Base-by-base conservation (phyloP, 129 eudicot genomes). In the Flaveria brownii region DNA sequence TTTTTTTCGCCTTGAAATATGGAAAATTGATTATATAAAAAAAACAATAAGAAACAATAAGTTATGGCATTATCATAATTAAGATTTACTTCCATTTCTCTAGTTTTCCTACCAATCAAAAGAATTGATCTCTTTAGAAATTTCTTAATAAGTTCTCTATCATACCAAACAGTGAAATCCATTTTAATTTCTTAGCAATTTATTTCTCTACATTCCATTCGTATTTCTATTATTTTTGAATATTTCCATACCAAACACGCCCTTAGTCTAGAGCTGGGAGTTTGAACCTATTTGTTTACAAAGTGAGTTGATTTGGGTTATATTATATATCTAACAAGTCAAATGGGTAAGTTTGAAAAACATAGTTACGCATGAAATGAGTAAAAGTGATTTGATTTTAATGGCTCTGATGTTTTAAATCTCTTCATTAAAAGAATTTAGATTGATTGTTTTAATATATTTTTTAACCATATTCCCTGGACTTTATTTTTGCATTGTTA, bases 181-280 rank as follows among this genome's bases (percentile, higher is more conserved):
- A n/a, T 54, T 17, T 6, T 6, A 2, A 54, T 54, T 54, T 17
- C 23, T 54, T n/a, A 17, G 60, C 25, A 51, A 0, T 51, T 51
- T 51, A 7, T 56, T 16, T 18, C 62, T 17, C 26, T 55, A 55
- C 9, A 55, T 55, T 1, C 20, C 14, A 18, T 55, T 17, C 8
- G 26, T 55, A 47, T 12, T 47, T 47, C 54, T 47, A 2, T 47
- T 3, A 13, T 3, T 49, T 49, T 7, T 56, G 28, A 56, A 56
- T 7, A 18, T 20, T 11, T 56, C 28, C 2, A 28, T 56, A 56
- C 62, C 12, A 56, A 18, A 20, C 28, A 56, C 28, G 9, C 14
- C 60, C 62, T 8, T 56, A 56, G 28, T 56, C 62, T 56, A 6
- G 62, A 56, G 28, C 62, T 56, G 62, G 62, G 62, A 56, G 18